Percentiles rank a stretch among this genome's conserved stretches.
phyloP scores from a whole-genome alignment of 2,329 filamentous ascomycete species.

The Talaromyces atroroseus region DNA sequence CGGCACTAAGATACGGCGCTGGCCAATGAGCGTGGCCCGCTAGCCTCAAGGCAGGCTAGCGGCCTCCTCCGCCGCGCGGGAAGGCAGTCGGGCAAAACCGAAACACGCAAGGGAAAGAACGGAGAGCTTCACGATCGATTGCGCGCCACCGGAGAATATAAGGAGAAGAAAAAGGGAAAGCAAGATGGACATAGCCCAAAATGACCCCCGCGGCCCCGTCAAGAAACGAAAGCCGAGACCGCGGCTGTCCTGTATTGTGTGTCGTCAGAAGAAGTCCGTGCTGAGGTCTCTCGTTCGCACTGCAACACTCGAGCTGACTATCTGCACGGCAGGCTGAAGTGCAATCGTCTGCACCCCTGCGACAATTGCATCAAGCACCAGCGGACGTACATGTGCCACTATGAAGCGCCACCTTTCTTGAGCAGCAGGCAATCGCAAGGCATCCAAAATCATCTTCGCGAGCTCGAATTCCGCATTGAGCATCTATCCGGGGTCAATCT shows the following conservation, averaged over 20 bases:
- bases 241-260: slow-evolving; percentile 12
- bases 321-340: background rate
- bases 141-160: background rate
- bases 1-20: background rate
- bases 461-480: slow-evolving; percentile 14
- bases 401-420: slow-evolving; percentile 11
- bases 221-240: slow-evolving; percentile 14
- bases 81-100: no score
- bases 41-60: no score
- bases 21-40: no score
- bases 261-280: slow-evolving; percentile 19
- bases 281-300: background rate
- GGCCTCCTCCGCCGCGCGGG: no score
- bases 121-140: background rate
- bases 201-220: background rate
- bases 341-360: slow-evolving; percentile 1
- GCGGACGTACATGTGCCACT: slow-evolving; percentile 16
- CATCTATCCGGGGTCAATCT: background rate
- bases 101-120: background rate
- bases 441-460: slow-evolving; percentile 16
- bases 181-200: background rate
- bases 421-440: slow-evolving; percentile 13
- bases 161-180: no score
- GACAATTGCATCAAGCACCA: slow-evolving; percentile 3
- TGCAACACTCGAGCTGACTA: background rate